Percentiles rank a stretch among this genome's conserved stretches.
These are phyloP conservation scores for Diplodia corticola DNA, from an alignment of 2,329 filamentous ascomycete species.

Conservation along the genomic window DNA sequence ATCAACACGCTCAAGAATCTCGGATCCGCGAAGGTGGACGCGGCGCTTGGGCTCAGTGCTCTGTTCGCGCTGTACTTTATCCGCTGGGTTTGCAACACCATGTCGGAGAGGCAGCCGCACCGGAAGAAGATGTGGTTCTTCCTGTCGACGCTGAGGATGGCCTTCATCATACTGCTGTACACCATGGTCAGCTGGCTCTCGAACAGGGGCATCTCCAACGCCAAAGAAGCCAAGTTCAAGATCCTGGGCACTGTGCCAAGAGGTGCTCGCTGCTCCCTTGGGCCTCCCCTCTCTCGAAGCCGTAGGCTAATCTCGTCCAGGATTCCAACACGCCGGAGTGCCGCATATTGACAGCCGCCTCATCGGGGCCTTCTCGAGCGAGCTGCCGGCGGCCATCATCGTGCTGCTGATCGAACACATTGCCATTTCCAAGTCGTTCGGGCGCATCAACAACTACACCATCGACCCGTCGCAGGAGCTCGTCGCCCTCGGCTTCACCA, in stretches of 20 bases:
- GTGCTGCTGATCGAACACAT: constrained; percentile 93
- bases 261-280: constrained; percentile 53
- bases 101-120: constrained; percentile 66
- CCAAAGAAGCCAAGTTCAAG: constrained; percentile 55
- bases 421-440: constrained; percentile 92
- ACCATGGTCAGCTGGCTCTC: constrained; percentile 82
- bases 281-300: neutral
- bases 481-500: constrained; percentile 85
- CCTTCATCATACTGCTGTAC: constrained; percentile 85
- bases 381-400: constrained; percentile 81
- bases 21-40: constrained; percentile 68
- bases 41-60: constrained; percentile 83
- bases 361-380: constrained; percentile 63
- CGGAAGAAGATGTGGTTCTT: constrained; percentile 79
- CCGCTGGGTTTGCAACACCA: constrained; percentile 57
- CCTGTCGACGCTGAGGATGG: constrained; percentile 79
- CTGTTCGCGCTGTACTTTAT: constrained; percentile 70
- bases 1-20: constrained; percentile 80
- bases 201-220: constrained; percentile 52
- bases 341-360: constrained; percentile 66
- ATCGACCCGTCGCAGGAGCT: constrained; percentile 93
- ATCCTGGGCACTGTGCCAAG: constrained; percentile 75
- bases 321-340: constrained; percentile 75
- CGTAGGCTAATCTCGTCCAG: constrained; percentile 38
- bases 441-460: constrained; percentile 86